A percentile compares a stretch with the other conserved stretches of the same genome.
Conservation (phyloP, 1,139 yeast species). For the Geotrichum histeridarum region DNA sequence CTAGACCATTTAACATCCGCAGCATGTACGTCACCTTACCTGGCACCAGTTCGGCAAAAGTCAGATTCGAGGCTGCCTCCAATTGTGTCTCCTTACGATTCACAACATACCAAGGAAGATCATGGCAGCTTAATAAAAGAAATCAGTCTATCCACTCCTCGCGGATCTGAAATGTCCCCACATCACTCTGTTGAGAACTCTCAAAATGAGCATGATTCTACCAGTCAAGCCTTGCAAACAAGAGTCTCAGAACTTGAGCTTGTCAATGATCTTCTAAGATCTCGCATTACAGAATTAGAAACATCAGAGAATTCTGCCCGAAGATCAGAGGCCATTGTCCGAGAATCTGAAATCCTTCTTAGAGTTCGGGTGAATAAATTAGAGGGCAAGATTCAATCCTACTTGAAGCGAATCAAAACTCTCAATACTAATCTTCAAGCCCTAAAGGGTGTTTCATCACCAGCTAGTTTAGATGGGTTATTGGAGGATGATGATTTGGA, state of each 20-base stretch:
- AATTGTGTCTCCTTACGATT: conserved; percentile 14
- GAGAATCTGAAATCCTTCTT: conserved; percentile 23
- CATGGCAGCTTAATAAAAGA: not conserved
- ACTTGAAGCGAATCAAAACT: not conserved
- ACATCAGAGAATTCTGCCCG: conserved; percentile 47
- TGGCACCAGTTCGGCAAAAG: conserved; percentile 12
- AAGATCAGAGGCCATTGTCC: conserved; percentile 23
- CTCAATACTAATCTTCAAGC: not conserved
- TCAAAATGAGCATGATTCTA: conserved; percentile 35
- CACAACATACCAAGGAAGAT: conserved; percentile 6
- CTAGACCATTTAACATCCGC: conserved; percentile 28
- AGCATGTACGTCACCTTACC: conserved; percentile 29
- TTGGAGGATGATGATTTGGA: not conserved
- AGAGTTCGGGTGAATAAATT: conserved; percentile 18
- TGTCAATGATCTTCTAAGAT: conserved; percentile 78
- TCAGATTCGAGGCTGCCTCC: conserved; percentile 8
- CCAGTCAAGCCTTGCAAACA: conserved; percentile 29
- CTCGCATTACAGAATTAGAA: conserved; percentile 78
- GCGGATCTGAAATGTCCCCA: not conserved
- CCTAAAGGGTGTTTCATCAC: not conserved
- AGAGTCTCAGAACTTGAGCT: conserved; percentile 70
- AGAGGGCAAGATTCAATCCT: conserved; percentile 39
- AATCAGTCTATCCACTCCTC: conserved; percentile 20
- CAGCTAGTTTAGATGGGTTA: not conserved
- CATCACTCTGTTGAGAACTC: conserved; percentile 16